Conservation (phyloP, 768 basidiomycete genomes). For the Mycena haematopus region DNA sequence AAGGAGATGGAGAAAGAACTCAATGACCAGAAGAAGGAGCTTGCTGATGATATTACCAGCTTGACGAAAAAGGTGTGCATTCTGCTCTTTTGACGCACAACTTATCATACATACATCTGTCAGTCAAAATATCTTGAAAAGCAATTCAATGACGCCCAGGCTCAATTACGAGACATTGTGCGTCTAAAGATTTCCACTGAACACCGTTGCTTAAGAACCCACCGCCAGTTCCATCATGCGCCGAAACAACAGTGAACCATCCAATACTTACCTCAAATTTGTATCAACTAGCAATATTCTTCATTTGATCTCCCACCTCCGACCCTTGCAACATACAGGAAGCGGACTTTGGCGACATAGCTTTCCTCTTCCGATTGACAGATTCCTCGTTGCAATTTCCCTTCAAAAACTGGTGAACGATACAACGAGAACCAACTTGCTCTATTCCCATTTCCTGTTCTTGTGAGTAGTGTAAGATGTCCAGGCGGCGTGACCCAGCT, state of each 20-base stretch:
- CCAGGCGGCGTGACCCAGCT: too few relatives aligned
- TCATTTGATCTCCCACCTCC: too few relatives aligned
- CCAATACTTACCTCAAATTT: conserved; percentile 4
- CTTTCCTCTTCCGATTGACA: too few relatives aligned
- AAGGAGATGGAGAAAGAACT: conserved; percentile 80
- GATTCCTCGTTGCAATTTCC: too few relatives aligned
- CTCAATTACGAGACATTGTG: conserved; percentile 86
- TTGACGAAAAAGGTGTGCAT: conserved; percentile 81
- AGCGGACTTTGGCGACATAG: too few relatives aligned
- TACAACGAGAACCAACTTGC: too few relatives aligned
- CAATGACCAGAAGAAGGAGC: conserved; percentile 78
- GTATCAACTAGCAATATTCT: conserved; percentile 26
- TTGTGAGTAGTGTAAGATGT: too few relatives aligned
- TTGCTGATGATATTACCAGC: conserved; percentile 82
- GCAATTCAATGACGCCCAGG: conserved; percentile 89
- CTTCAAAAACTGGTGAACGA: too few relatives aligned
- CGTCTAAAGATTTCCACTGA: conserved; percentile 33
- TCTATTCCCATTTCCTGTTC: too few relatives aligned
- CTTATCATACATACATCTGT: background rate
- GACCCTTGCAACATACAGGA: too few relatives aligned
- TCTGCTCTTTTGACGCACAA: background rate
- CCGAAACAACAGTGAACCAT: conserved; percentile 44
- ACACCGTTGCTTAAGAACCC: background rate
- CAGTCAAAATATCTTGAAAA: conserved; percentile 93
- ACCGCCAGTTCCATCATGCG: conserved; percentile 61